Base-by-base conservation (phyloP, 2,329 filamentous ascomycete genomes). In the Neofusicoccum cordaticola region DNA sequence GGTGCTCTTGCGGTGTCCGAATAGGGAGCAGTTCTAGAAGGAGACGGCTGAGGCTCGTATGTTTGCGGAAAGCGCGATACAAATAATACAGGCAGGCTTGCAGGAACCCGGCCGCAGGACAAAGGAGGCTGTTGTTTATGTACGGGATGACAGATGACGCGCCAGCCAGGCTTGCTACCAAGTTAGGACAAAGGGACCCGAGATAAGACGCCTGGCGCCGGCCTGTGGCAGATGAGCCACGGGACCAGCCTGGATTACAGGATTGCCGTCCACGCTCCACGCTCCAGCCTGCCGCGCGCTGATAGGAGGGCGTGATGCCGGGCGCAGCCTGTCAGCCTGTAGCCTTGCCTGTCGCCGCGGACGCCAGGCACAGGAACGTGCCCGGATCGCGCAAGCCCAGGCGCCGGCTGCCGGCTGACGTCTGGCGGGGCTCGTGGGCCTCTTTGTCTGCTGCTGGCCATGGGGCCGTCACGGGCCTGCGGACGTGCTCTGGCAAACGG, bases 121-220 rank as follows among this genome's bases (percentile, higher is more conserved):
- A 64, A 64, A 64, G 62, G 51, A 53, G 39, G 50, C 37, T 64
- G 51, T 57, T 64, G 62, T 64, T 64, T 64, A 64, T 64, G 62
- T 64, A 64, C 19, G 42, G 11, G 27, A 2, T 6, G 56, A 17
- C 56, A 60, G 61, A 63, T 63, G 61, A 63, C 61, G 61, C 45
- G 34, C 35, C 58, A 39, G 58, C 45, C 19, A 50, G 58, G 42
- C 48, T 42, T 53, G 62, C 51, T 64, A 42, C 51, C 9, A 57
- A 34, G 50, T 64, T 37, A 34, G 62, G 62, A 63, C 62, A 56
- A 64, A 64, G 51, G 61, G 48, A 52, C 35, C 48, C 39, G 27
- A 64, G 62, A 64, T 64, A 64, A 64, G 56, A 60, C 34, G 51
- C n/a, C 19, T 44, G 51, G 41, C 58, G 52, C 35, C 48, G 35